Base-by-base conservation (phyloP, 768 basidiomycete genomes). In the Suillus subalutaceus region DNA sequence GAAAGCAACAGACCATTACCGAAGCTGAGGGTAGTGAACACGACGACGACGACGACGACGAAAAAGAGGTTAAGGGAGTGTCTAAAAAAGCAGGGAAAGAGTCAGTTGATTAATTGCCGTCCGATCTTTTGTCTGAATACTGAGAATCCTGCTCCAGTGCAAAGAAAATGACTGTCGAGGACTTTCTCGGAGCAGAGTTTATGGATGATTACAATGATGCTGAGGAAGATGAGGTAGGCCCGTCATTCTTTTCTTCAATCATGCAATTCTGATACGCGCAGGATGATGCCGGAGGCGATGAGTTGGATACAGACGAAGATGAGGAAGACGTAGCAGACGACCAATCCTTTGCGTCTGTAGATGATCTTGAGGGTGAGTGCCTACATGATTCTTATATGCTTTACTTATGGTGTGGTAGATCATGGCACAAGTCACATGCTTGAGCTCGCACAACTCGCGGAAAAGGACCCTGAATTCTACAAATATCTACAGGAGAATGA, bases 381-480 rank as follows among this genome's bases (percentile, higher is more conserved):
- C 7, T 6, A 6, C 59, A 30, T 13, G 26, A 30, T 20, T 43
- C 8, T 12, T 30, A 30, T 13, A 41, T 53, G 5, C 38, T n/a
- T 32, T 64, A 48, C 69, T 46, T 40, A 48, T 60, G 32, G 63
- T 56, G 30, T 30, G 52, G 37, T 74, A 90, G 92, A 90, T 63
- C 91, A 92, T 64, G 93, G 90, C 30, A 81, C 82, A 62, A 78
- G 82, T 6, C 97, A 98, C 81, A 80, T 94, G 66, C 77, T 88
- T 55, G 92, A 97, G 64, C 85, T 99, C 16, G 89, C 92, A 46
- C 90, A 92, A 73, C 86, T 99, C 43, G 93, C 93, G 2, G 92
- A 97, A 78, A 95, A 94, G 75, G 97, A 99, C 77, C 97, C 97
- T n/a, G 97, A 97, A 74, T 99, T 99, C 80, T 99, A 88, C 90